phyloP scores from a whole-genome alignment of 768 basidiomycete genomes.

The Boletus speciosus region DNA sequence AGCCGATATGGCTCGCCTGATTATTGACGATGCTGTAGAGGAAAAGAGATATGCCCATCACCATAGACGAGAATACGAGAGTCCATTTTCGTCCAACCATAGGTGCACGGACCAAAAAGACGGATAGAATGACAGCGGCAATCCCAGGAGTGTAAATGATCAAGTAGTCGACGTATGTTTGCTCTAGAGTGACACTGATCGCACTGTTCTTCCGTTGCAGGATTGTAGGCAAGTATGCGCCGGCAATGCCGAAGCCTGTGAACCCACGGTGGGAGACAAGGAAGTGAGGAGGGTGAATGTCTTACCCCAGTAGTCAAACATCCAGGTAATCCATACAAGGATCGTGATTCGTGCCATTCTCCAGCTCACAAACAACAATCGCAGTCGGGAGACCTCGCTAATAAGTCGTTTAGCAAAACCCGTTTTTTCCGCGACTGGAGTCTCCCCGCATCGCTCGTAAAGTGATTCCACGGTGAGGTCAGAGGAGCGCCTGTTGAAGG shows the following conservation, averaged over 20 bases:
- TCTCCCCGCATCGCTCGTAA: constrained; percentile 3
- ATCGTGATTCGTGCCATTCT: constrained; percentile 7
- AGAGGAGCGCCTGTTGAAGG: constrained; percentile 7
- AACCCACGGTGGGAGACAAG: background rate
- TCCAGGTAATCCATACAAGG: constrained; percentile 13
- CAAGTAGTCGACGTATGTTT: constrained; percentile 13
- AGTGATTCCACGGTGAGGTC: constrained; percentile 15
- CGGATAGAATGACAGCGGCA: background rate
- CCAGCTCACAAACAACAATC: constrained; percentile 14
- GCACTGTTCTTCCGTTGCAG: constrained; percentile 13
- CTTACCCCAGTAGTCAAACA: constrained; percentile 15
- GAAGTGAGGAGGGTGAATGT: background rate
- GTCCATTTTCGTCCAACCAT: constrained; percentile 17
- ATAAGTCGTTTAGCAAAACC: background rate
- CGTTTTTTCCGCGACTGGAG: background rate
- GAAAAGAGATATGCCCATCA: constrained; percentile 4
- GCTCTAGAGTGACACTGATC: constrained; percentile 1
- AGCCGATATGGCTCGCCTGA: constrained; percentile 8
- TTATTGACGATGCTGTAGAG: constrained; percentile 11
- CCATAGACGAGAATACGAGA: constrained; percentile 12
- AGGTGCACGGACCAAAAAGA: constrained; percentile 13
- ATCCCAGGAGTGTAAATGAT: constrained; percentile 7
- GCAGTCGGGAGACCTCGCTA: constrained; percentile 11
- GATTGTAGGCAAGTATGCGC: constrained; percentile 7
- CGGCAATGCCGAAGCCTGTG: constrained; percentile 3